Evolutionary conservation across 2,329 filamentous ascomycete species (phyloP).

Genomic region (Claviceps africana): DNA sequence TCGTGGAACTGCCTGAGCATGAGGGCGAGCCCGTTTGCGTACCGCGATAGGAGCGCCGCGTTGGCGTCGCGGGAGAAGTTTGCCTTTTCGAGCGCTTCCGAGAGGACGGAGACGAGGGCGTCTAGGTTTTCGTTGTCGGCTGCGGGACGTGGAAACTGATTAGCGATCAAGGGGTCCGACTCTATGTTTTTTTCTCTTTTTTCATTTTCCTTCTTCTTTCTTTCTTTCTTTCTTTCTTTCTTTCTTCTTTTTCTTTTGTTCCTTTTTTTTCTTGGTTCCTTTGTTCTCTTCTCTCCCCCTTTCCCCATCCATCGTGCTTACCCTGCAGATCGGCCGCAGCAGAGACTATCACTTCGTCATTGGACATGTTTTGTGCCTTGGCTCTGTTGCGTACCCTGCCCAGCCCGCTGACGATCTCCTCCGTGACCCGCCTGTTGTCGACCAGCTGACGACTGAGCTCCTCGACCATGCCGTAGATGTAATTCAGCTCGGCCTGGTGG

Average conservation of each 20-base stretch:
- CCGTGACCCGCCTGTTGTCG: conserved; percentile 46
- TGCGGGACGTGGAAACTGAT: conserved; percentile 13
- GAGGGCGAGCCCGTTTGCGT: conserved; percentile 40
- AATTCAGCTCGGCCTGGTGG: conserved; percentile 53
- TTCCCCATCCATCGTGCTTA: conserved; percentile 16
- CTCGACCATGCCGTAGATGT: conserved; percentile 55
- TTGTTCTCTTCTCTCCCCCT: too few species aligned
- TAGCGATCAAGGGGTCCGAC: neutral
- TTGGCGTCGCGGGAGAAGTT: conserved; percentile 48
- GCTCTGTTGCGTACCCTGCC: conserved; percentile 47
- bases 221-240: too few species aligned
- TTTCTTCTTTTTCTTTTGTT: neutral
- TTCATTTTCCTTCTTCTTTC: neutral
- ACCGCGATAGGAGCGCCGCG: conserved; percentile 41
- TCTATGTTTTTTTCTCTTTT: neutral
- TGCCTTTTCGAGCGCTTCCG: conserved; percentile 47
- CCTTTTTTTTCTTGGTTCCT: neutral
- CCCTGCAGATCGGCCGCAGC: conserved; percentile 44
- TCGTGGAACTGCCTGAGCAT: conserved; percentile 52
- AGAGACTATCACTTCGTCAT: conserved; percentile 43
- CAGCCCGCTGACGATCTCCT: conserved; percentile 49
- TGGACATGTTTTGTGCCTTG: conserved; percentile 34
- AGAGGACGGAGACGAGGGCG: conserved; percentile 44
- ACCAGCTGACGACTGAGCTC: conserved; percentile 49
- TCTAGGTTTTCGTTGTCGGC: conserved; percentile 48